Conservation (phyloP, 2,329 filamentous ascomycete genomes). For the Lasiodiplodia hormozganensis region DNA sequence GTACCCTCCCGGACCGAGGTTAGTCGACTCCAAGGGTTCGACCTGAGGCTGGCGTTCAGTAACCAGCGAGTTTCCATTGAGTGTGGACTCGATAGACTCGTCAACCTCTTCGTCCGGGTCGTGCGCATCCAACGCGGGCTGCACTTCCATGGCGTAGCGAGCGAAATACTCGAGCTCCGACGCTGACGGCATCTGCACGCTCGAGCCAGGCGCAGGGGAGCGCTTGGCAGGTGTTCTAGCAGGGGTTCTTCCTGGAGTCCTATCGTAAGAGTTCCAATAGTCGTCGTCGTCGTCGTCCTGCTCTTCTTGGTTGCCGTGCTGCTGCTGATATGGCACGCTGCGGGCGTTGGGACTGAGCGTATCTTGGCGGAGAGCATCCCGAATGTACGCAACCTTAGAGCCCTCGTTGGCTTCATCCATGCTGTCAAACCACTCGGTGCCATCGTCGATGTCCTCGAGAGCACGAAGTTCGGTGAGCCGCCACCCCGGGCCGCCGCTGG, state of each 20-base stretch:
- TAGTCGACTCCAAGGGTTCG: constrained; percentile 51
- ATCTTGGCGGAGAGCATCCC: constrained; percentile 18
- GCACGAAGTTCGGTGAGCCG: constrained; percentile 72
- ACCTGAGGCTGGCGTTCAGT: constrained; percentile 48
- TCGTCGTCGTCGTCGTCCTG: constrained; percentile 76
- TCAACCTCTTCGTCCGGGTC: constrained; percentile 75
- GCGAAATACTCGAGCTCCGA: constrained; percentile 77
- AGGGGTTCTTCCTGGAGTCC: constrained; percentile 70
- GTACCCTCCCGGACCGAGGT: constrained; percentile 41
- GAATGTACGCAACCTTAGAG: constrained; percentile 31
- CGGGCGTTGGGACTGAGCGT: constrained; percentile 26
- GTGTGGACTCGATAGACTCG: constrained; percentile 56
- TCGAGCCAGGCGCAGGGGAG: constrained; percentile 65
- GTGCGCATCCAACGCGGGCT: constrained; percentile 80
- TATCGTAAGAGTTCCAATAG: constrained; percentile 82
- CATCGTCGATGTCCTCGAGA: constrained; percentile 63
- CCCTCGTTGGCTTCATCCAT: constrained; percentile 68
- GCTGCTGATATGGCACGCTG: constrained; percentile 25
- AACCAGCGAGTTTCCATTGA: constrained; percentile 60
- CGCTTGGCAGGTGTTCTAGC: constrained; percentile 59
- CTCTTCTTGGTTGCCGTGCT: constrained; percentile 35
- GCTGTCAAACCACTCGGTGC: constrained; percentile 62
- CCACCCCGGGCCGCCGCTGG: constrained; percentile 70
- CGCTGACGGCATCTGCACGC: constrained; percentile 44
- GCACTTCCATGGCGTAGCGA: constrained; percentile 75